Evolutionary conservation across 2,329 filamentous ascomycete species (phyloP), one percentile per base, ranked within the genome.

Genomic region (Ophiostoma novo-ulmi): DNA sequence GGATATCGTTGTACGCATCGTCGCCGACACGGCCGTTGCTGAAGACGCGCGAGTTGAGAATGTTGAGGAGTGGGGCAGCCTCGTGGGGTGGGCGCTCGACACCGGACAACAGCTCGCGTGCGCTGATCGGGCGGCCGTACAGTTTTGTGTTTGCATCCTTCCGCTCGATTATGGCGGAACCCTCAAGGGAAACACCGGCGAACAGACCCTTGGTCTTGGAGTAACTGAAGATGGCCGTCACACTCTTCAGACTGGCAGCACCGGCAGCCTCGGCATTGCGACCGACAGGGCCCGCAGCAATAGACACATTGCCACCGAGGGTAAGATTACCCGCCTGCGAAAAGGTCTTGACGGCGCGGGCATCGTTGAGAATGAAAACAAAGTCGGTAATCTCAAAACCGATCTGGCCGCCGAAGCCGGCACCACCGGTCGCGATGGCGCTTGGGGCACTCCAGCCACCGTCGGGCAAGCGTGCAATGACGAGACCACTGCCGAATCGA

Each of bases 141-240:
- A 99, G 86, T 82, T 97, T 97, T 81, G 97, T 91, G 78, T 99
- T 99, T 75, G 95, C 95, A 80, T 99, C 95, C 81, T 93, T 91
- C 74, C 95, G 88, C 82, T 99, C 95, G 74, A 98, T 92, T 74
- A 99, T 90, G 69, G 92, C 93, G 73, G 91, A 94, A 31, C 95
- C 95, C 80, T 99, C 95, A 75, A 99, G 83, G 75, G 92, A 96
- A 67, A 99, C 94, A 78, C 95, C 95, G 5, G 95, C 95, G 76
- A 99, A 99, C 41, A 99, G 83, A 26, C 95, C 95, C 83, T 97
- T 98, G 14, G 95, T 99, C 82, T 97, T 98, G 79, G 91, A 95
- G 84, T 99, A 99, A 77, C 92, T 92, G 83, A 99, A 99, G 68
- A 99, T 90, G 69, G 92, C 95, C 0, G 94, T 91, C 10, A 98